Percentiles rank a stretch among this genome's conserved stretches.
These are phyloP conservation scores for Kodamaea anthophila DNA, from an alignment of 1,139 yeast genomes.

Conservation along the genomic window DNA sequence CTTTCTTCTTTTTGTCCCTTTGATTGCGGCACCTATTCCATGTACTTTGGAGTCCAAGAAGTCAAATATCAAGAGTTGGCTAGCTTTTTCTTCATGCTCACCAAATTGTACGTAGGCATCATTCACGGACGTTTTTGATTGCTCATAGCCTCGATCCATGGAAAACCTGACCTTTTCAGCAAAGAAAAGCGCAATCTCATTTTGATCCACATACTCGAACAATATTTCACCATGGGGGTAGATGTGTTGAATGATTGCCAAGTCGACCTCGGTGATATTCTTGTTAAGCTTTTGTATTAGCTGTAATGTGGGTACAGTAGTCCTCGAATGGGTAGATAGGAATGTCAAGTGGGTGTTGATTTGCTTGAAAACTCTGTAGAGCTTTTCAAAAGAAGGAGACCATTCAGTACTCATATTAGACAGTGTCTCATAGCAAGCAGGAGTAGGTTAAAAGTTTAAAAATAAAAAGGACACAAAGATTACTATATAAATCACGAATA, in stretches of 20 bases:
- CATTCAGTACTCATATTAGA: constrained; percentile 4
- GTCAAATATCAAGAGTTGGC: constrained; percentile 65
- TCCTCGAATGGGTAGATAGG: constrained; percentile 35
- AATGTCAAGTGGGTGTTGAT: constrained; percentile 41
- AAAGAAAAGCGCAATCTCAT: constrained; percentile 42
- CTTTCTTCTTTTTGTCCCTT: constrained; percentile 16
- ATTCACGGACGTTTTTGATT: constrained; percentile 27
- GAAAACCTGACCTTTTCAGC: constrained; percentile 28
- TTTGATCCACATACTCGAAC: constrained; percentile 66
- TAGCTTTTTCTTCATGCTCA: constrained; percentile 12
- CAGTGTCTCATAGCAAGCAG: background rate
- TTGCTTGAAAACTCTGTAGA: constrained; percentile 19
- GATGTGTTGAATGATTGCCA: constrained; percentile 58
- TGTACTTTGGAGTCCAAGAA: constrained; percentile 62
- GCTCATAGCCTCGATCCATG: constrained; percentile 43
- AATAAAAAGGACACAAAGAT: background rate
- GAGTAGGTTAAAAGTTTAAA: background rate
- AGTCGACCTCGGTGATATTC: constrained; percentile 38
- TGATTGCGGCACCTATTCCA: constrained; percentile 28
- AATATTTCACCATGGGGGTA: constrained; percentile 65
- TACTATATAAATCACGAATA: constrained; percentile 1
- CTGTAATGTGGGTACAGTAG: constrained; percentile 36
- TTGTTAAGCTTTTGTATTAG: constrained; percentile 27
- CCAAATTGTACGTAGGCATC: constrained; percentile 22
- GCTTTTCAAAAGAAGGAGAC: constrained; percentile 8